Evolutionary conservation across 1,284 basidiomycete species (phyloP), one percentile per base, ranked within the genome.

Genomic region (Tylopilus sp.): DNA sequence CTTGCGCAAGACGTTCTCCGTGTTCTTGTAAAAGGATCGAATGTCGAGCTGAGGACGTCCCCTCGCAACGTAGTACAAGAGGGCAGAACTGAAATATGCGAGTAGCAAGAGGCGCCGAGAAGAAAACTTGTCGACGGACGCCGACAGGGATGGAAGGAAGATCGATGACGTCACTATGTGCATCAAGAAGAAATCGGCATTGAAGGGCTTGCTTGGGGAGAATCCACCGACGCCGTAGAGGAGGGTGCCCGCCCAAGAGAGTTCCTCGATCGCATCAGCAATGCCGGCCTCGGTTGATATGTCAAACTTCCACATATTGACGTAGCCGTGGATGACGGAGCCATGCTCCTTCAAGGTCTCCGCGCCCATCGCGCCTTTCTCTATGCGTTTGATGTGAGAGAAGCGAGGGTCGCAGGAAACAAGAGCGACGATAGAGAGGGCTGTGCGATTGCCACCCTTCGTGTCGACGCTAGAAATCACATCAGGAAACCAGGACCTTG

Each of bases 221-320:
- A 58, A 72, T 25, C 77, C 77, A 16, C 68, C 66, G 16, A 76
- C 65, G 3, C 71, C 74, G 43, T 74, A 78, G 15, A 75, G 59
- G 31, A 74, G 52, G 2, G 54, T 62, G 29, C 66, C 70, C 23
- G 67, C 61, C 72, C 74, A 76, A 19, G 65, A 60, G 6, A 78
- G 59, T 46, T 79, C 59, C 45, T 69, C 68, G 12, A 75, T 52
- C 12, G 73, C 70, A 13, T 56, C 56, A 6, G 65, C 64, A 3
- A 66, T 51, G 9, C 61, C 63, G 3, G 54, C 54, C 63, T 61
- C 48, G 8, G 61, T 61, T 2, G 63, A 50, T 18, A 70, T 59
- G 36, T 71, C 66, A 7, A 76, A 66, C 13, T 63, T 67, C 84
- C 82, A 86, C 54, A 74, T 69, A 5, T 69, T 61, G 11, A 74